Evolutionary conservation across 1,284 basidiomycete genomes (phyloP), one percentile per base, ranked within the genome.

Genomic region (Marasmius sp.): DNA sequence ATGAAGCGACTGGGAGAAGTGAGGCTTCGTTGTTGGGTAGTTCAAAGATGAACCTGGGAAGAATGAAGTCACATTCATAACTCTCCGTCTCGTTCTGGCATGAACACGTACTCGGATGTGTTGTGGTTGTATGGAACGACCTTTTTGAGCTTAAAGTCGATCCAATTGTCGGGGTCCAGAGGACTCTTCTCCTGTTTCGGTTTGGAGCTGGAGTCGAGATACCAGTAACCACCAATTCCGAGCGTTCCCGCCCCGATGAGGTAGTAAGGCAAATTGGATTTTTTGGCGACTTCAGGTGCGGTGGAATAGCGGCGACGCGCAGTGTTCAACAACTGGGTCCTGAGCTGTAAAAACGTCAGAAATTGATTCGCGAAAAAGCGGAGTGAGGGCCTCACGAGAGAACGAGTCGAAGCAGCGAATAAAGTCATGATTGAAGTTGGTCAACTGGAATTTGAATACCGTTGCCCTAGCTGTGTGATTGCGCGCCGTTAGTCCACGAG

Each of bases 61-160:
- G 50, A 11, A 58, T 57, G 33, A 16, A 27, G 60, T 67, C 55
- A 57, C 27, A 27, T 27, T 27, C 27, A 27, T 27, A 27, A 27
- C 27, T 27, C 27, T 27, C 47, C 36, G 39, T 39, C 47, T 48
- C 27, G n/a, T 39, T 45, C 34, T 12, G 37, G 45, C 11, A 50
- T 22, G 37, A 16, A 11, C 41, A 74, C 80, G 63, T 66, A 91
- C 83, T 84, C 85, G 39, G 91, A 81, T 6, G 93, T 89, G 78
- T 97, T 95, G 82, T 97, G 91, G 84, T 97, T 99, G 83, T 98
- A 98, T 1, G 89, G 88, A 68, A 89, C 83, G 68, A 98, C 80
- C 72, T 89, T 86, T 77, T 92, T 92, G 69, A 98, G 85, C 71
- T 87, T 91, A 76, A 98, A 88, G 72, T 92, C 85, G 58, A 86